phyloP scores from a whole-genome alignment of 1,284 basidiomycete genomes.

The Rhodotorula sp. region DNA sequence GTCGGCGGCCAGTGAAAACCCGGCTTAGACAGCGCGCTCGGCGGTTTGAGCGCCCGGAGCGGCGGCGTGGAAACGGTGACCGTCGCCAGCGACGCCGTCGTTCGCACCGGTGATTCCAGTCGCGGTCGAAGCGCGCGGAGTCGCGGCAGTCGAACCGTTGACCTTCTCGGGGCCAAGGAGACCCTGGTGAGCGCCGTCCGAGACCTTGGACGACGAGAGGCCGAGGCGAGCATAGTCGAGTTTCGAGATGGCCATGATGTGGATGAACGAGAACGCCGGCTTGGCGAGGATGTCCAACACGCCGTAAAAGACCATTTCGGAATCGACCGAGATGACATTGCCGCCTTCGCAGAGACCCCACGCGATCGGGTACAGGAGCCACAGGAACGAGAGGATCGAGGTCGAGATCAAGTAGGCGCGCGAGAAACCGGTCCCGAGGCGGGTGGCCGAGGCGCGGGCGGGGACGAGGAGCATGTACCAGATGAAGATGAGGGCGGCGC shows the following conservation, averaged over 20 bases:
- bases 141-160: slow-evolving; percentile 8
- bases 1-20: too few species aligned
- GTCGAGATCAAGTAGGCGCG: slow-evolving; percentile 53
- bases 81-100: not conserved
- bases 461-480: slow-evolving; percentile 52
- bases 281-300: slow-evolving; percentile 61
- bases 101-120: not conserved
- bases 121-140: slow-evolving; percentile 17
- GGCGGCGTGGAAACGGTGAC: slow-evolving; percentile 6
- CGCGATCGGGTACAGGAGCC: slow-evolving; percentile 57
- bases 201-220: slow-evolving; percentile 18
- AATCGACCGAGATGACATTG: slow-evolving; percentile 54
- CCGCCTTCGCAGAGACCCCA: slow-evolving; percentile 55
- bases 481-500: slow-evolving; percentile 55
- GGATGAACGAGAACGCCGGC: slow-evolving; percentile 53
- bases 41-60: not conserved
- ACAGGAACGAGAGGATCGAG: slow-evolving; percentile 54
- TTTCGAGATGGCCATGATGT: not conserved
- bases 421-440: slow-evolving; percentile 50
- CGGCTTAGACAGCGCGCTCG: not conserved
- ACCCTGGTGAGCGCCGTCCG: slow-evolving; percentile 25
- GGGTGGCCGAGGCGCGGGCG: slow-evolving; percentile 50
- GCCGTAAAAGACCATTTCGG: slow-evolving; percentile 52
- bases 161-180: slow-evolving; percentile 20
- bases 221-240: not conserved